Conservation (phyloP, 805 yeast genomes). For the Suhomyces vadensis region DNA sequence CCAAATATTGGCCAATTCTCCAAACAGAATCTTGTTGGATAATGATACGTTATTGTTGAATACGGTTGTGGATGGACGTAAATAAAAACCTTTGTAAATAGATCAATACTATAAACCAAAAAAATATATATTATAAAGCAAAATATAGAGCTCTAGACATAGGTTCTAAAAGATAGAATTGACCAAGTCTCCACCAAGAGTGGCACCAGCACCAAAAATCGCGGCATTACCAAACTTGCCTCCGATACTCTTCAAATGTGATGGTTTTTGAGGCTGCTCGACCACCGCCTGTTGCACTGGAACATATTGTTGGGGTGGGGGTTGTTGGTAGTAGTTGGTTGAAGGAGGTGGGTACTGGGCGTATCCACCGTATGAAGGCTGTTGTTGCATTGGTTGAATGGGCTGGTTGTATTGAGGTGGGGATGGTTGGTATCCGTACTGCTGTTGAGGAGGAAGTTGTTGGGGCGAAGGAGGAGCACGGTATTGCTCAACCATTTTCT, state of each 20-base stretch:
- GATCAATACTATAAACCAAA: conserved; percentile 2
- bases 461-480: conserved; percentile 21
- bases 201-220: conserved; percentile 95
- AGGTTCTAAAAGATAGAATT: conserved; percentile 59
- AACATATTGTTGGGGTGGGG: conserved; percentile 17
- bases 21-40: conserved; percentile 88
- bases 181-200: conserved; percentile 81
- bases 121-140: neutral
- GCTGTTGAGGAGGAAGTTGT: conserved; percentile 12
- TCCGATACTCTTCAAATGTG: conserved; percentile 62
- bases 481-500: conserved; percentile 17
- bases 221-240: conserved; percentile 89
- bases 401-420: conserved; percentile 18
- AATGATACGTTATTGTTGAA: conserved; percentile 89
- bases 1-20: conserved; percentile 75
- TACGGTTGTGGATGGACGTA: conserved; percentile 79
- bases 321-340: conserved; percentile 43
- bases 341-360: conserved; percentile 55
- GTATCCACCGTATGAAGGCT: conserved; percentile 36
- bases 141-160: neutral
- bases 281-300: conserved; percentile 22
- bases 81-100: conserved; percentile 21
- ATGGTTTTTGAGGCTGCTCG: conserved; percentile 20
- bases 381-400: conserved; percentile 22
- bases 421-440: conserved; percentile 16